Evolutionary conservation across 2,329 filamentous ascomycete species (phyloP).

Genomic region (Coniochaeta hoffmannii): DNA sequence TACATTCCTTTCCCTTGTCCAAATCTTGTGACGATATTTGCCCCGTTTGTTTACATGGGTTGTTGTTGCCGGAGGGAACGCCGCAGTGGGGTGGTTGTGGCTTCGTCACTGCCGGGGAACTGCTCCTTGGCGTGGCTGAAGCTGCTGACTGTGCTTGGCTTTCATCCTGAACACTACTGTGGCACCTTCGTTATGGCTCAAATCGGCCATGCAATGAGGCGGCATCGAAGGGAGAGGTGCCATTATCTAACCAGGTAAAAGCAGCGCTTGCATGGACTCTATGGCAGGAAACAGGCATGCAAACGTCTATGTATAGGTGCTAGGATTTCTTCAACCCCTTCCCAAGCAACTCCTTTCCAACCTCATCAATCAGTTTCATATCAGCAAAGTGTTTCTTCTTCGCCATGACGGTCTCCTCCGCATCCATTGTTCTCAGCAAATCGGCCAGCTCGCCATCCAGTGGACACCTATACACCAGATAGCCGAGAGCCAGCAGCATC

Average conservation of each 20-base stretch:
- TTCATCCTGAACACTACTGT: not conserved
- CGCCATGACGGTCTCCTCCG: conserved; percentile 51
- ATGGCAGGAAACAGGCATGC: not conserved
- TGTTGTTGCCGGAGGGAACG: conserved; percentile 2
- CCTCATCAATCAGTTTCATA: conserved; percentile 48
- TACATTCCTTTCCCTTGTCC: conserved; percentile 10
- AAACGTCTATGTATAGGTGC: not conserved
- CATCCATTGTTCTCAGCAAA: conserved; percentile 71
- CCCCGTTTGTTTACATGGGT: conserved; percentile 3
- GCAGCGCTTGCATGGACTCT: no score
- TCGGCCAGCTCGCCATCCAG: conserved; percentile 71
- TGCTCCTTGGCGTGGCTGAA: not conserved
- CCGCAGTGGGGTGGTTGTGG: not conserved
- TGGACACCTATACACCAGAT: conserved; percentile 64
- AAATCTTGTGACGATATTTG: not conserved
- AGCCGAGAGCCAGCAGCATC: conserved; percentile 67
- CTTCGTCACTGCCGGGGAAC: not conserved
- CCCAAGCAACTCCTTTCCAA: conserved; percentile 43
- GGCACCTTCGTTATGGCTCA: no score
- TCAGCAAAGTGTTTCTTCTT: conserved; percentile 51
- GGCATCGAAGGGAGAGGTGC: no score
- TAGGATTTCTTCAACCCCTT: conserved; percentile 32
- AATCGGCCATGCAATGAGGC: no score
- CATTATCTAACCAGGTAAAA: no score
- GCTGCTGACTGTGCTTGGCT: not conserved